Evolutionary conservation across 169 alveolate genomes (phyloP), one percentile per base, ranked within the genome.

Genomic region (Perkinsus marinus): DNA sequence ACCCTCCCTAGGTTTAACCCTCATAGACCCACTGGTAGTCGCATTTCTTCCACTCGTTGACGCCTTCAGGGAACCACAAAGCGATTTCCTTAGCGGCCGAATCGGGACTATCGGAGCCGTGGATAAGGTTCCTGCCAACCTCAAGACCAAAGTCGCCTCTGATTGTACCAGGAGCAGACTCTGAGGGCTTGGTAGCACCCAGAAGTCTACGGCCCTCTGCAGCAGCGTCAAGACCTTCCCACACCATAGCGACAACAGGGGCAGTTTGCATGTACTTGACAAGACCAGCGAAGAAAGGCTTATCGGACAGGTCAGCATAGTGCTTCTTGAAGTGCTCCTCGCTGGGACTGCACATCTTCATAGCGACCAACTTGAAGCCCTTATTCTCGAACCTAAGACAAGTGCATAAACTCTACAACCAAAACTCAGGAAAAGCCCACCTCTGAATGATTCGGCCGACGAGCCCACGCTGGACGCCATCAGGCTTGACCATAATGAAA

Each of bases 401-500:
- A 57, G 5, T 13, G 7, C 34, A 57, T 57, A 2, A 57, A 19
- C 37, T 13, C 3, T 30, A 57, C 46, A 6, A 10, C 3, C 46
- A 30, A 6, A 5, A 30, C 37, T 30, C 9, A 19, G 79, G 0
- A 57, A 57, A n/a, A n/a, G n/a, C 26, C 26, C 79, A 57, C 79
- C 79, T 57, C 34, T 95, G 92, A 90, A 98, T 93, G 92, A 98
- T 96, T 92, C 96, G 97, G 69, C 99, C 99, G 41, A 98, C 98
- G 89, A 98, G 95, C 92, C 98, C 98, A 94, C 99, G 97, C 96
- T 98, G 99, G 94, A 98, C 99, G 39, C 99, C 99, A 95, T 98
- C 99, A 39, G 99, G 99, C 95, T 98, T 98, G 90, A 98, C 96
- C 99, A 98, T 98, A 92, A 98, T 96, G 97, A 96, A 98, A 39